A percentile compares a stretch with the other conserved stretches of the same genome.
Conservation (phyloP, 352 stramenopile species). For the Blastocystis hominis region DNA sequence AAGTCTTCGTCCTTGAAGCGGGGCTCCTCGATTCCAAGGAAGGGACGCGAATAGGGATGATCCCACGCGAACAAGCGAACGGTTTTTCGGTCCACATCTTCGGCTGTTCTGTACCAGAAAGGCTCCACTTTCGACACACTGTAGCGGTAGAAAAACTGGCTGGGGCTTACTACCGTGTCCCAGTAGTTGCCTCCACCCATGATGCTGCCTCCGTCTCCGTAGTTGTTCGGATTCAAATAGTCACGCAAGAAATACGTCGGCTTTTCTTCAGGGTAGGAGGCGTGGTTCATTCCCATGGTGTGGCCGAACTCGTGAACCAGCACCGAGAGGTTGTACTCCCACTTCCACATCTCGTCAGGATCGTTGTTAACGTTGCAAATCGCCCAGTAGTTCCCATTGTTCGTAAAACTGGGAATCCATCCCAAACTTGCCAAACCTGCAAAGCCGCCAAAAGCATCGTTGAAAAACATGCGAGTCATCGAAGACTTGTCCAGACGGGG, state of each 20-base stretch:
- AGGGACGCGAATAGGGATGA: conserved; percentile 40
- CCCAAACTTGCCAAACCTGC: conserved; percentile 22
- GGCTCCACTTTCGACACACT: conserved; percentile 3
- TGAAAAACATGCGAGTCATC: conserved; percentile 49
- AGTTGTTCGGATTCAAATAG: conserved; percentile 37
- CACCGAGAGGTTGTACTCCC: conserved; percentile 44
- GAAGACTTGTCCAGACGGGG: neutral
- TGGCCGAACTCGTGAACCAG: conserved; percentile 57
- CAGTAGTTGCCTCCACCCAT: conserved; percentile 29
- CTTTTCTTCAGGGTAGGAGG: neutral
- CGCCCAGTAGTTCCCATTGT: conserved; percentile 52
- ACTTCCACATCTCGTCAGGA: conserved; percentile 52
- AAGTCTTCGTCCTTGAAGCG: neutral
- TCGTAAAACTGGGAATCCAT: neutral
- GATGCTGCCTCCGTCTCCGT: conserved; percentile 32
- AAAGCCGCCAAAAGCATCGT: conserved; percentile 31
- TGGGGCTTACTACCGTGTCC: conserved; percentile 32
- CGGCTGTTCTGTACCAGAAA: neutral
- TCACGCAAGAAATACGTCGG: neutral
- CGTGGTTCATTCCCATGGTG: conserved; percentile 53
- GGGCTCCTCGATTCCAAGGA: conserved; percentile 10
- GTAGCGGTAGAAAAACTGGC: conserved; percentile 35
- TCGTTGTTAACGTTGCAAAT: conserved; percentile 55
- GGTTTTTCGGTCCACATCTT: neutral
- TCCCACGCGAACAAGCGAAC: conserved; percentile 46